Conservation (phyloP, 352 stramenopile species). For the Pythium periplocum region DNA sequence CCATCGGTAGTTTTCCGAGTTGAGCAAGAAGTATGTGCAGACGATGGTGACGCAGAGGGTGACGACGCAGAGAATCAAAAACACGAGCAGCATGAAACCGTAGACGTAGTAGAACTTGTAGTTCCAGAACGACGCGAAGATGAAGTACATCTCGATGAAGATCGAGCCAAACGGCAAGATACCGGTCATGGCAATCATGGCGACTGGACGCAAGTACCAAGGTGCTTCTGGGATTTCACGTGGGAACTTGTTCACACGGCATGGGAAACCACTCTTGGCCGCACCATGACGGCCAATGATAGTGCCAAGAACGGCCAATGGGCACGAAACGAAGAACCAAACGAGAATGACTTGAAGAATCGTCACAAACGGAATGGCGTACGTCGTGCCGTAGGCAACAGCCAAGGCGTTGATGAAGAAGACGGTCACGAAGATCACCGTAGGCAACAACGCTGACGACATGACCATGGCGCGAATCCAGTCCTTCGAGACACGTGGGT, state of each 20-base stretch:
- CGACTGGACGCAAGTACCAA: constrained; percentile 73
- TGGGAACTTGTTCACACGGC: constrained; percentile 97
- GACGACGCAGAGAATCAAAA: constrained; percentile 97
- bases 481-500: constrained; percentile 86
- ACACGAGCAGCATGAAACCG: constrained; percentile 98
- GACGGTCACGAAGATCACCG: constrained; percentile 76
- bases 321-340: constrained; percentile 97
- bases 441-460: constrained; percentile 66
- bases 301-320: constrained; percentile 94
- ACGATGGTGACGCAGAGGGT: constrained; percentile 98
- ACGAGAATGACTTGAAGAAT: constrained; percentile 92
- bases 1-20: constrained; percentile 99
- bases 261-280: constrained; percentile 83
- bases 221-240: constrained; percentile 76
- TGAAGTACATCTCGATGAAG: constrained; percentile 99
- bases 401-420: constrained; percentile 88
- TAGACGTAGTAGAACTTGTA: constrained; percentile 99
- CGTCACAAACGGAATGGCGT: constrained; percentile 81
- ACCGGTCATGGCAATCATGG: constrained; percentile 93
- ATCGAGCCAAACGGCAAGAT: constrained; percentile 98
- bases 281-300: constrained; percentile 94
- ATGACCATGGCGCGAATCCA: constrained; percentile 89
- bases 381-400: constrained; percentile 79
- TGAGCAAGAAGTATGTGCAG: constrained; percentile 98
- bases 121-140: constrained; percentile 99